A percentile compares a stretch with the other conserved stretches of the same genome.
These are phyloP conservation scores for Prunus campanulata DNA, from an alignment of 306 rosid genomes.

Conservation along the genomic window DNA sequence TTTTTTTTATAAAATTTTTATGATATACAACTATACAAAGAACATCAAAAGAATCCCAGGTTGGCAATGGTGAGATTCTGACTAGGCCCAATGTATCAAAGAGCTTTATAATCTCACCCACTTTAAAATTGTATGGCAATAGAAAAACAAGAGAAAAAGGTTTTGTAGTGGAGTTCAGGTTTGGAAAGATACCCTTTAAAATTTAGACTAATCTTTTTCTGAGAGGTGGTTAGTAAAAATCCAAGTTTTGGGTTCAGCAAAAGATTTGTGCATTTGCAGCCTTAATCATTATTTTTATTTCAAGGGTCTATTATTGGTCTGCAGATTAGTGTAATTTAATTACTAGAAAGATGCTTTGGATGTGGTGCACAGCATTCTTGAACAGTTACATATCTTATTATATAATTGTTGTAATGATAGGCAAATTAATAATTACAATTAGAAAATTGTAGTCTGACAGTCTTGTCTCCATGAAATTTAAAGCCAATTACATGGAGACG, in stretches of 20 bases:
- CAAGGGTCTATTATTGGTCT: slow-evolving; percentile 54
- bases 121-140: slow-evolving; percentile 31
- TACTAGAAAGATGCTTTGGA: slow-evolving; percentile 69
- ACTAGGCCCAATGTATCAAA: slow-evolving; percentile 84
- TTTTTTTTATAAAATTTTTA: background rate
- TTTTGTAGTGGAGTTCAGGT: slow-evolving; percentile 77
- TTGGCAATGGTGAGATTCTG: slow-evolving; percentile 89
- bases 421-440: slow-evolving; percentile 26
- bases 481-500: slow-evolving; percentile 58
- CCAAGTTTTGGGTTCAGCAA: slow-evolving; percentile 55
- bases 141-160: slow-evolving; percentile 31
- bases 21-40: slow-evolving; percentile 9
- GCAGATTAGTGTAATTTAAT: slow-evolving; percentile 51
- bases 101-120: slow-evolving; percentile 52
- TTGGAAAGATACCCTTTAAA: slow-evolving; percentile 55
- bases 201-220: slow-evolving; percentile 31
- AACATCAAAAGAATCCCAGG: slow-evolving; percentile 74
- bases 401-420: slow-evolving; percentile 33
- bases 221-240: slow-evolving; percentile 51
- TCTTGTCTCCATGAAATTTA: slow-evolving; percentile 50
- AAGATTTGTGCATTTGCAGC: slow-evolving; percentile 47
- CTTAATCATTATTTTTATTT: slow-evolving; percentile 29
- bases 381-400: slow-evolving; percentile 38
- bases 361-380: slow-evolving; percentile 43
- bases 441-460: slow-evolving; percentile 48